These are phyloP conservation scores for Psophocarpus tetragonolobus DNA, from an alignment of 306 rosid genomes.

Conservation along the genomic window DNA sequence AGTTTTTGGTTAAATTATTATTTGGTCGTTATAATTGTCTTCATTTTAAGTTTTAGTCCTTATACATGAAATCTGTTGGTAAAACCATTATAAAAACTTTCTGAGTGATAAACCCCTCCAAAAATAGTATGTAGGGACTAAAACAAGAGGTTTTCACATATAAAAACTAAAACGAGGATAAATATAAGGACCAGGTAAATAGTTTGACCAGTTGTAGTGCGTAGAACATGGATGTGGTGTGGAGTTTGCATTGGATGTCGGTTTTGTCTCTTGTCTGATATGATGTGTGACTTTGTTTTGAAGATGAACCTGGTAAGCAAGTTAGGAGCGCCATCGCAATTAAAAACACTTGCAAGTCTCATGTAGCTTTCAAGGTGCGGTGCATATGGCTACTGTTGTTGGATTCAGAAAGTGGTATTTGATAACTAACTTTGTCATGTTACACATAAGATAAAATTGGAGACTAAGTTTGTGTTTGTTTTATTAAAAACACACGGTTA, in stretches of 20 bases:
- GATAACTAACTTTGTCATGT: constrained; percentile 1
- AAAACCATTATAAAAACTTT: background rate
- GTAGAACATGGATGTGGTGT: background rate
- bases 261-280: constrained; percentile 31
- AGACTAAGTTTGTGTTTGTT: no score
- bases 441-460: background rate
- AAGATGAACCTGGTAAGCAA: constrained; percentile 95
- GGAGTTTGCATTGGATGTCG: background rate
- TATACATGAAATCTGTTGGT: background rate
- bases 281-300: constrained; percentile 40
- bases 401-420: background rate
- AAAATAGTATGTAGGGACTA: background rate
- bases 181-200: background rate
- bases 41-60: background rate
- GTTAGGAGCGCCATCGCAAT: constrained; percentile 82
- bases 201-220: background rate
- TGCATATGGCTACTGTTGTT: constrained; percentile 15
- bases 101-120: background rate
- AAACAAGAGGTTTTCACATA: no score
- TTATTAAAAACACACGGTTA: no score
- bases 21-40: background rate
- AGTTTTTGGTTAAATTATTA: background rate
- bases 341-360: constrained; percentile 76
- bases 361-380: constrained; percentile 86
- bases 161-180: background rate